Base-by-base conservation (phyloP, 805 yeast species). In the Candida insectalens region DNA sequence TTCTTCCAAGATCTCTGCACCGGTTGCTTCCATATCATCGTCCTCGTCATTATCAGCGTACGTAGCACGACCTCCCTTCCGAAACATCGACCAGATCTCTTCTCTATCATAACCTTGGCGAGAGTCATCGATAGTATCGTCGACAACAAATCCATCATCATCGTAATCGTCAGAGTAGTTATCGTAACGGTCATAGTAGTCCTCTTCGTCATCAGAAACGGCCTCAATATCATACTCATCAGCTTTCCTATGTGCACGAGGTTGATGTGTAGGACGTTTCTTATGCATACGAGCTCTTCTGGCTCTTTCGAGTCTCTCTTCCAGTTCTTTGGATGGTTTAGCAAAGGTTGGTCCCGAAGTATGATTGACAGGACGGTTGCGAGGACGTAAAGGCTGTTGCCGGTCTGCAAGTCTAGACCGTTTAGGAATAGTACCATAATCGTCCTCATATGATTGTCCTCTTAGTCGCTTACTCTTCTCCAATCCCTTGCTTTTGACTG, bases 1-100 rank as follows among this genome's bases (percentile, higher is more conserved):
- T 49, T 89, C 98, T 36, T 74, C 83, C 27, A 85, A 60, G 17
- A 92, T 74, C 42, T 89, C 96, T 19, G 77, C 77, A 19, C 96
- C 96, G 1, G 92, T 80, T 3, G 96, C 96, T 51, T 89, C 97
- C 96, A 92, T 89, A 47, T 83, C 85, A 37, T 69, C 77, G 21
- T 69, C 71, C 6, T 70, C 67, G 35, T 66, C 71, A 36, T 70
- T 74, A 21, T 56, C 54, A 18, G 61, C 51, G 41, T 63, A 65
- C 28, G 64, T 56, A 1, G 61, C 45, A 38, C 66, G 67, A 3
- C 87, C 84, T 37, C 71, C 66, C 49, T 75, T 78, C 10, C 23
- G 23, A 55, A 88, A 82, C 56, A 89, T 69, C 14, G 77, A 72
- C 96, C 96, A 85, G 30, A 89, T 88, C 54, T 87, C 95, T 42